Conservation (phyloP, 768 basidiomycete genomes). For the Agaricus bisporus region DNA sequence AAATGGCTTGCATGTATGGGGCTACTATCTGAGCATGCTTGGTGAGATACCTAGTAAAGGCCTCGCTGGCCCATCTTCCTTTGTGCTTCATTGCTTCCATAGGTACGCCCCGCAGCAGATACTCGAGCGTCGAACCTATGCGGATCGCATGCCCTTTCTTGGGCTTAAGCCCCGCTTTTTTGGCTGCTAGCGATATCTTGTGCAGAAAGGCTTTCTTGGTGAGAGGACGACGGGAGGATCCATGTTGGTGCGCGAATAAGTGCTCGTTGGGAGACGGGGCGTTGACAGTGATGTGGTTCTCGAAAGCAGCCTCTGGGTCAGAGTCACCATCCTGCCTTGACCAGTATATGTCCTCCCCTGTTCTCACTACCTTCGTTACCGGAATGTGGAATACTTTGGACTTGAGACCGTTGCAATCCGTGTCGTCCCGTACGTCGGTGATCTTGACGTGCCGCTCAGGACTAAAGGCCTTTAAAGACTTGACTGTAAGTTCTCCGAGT, state of each 20-base stretch:
- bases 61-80: conserved; percentile 30
- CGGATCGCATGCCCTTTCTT: conserved; percentile 22
- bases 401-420: conserved; percentile 20
- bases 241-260: conserved; percentile 8
- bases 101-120: conserved; percentile 27
- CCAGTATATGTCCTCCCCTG: conserved; percentile 5
- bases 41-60: conserved; percentile 19
- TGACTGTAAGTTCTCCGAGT: conserved; percentile 32
- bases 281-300: conserved; percentile 21
- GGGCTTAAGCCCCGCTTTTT: not conserved
- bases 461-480: conserved; percentile 23
- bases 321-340: conserved; percentile 12
- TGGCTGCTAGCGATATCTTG: conserved; percentile 12
- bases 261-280: conserved; percentile 13
- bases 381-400: conserved; percentile 23
- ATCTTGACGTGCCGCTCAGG: conserved; percentile 22
- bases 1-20: conserved; percentile 14
- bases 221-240: conserved; percentile 14
- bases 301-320: conserved; percentile 16
- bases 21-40: conserved; percentile 17
- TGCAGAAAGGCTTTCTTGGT: conserved; percentile 20
- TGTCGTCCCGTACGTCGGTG: conserved; percentile 10
- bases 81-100: conserved; percentile 31
- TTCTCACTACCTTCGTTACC: conserved; percentile 17
- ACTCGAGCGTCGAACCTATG: conserved; percentile 27